Evolutionary conservation across 2,329 filamentous ascomycete genomes (phyloP), one percentile per base, ranked within the genome.

Genomic region (Mollisiaceae sp.): DNA sequence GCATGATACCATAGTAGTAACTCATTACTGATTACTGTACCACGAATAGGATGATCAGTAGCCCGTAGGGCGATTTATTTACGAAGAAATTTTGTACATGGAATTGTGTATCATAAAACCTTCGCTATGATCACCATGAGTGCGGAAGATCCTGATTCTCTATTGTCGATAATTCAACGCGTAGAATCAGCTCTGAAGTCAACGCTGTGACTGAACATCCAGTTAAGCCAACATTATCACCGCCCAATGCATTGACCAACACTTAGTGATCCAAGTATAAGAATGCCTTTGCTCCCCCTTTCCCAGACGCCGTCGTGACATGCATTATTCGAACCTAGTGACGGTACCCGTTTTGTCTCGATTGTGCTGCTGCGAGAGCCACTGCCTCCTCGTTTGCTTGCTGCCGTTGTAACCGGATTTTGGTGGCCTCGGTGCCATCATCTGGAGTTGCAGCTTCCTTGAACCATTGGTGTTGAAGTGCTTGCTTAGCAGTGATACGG

Each of bases 391-490:
- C 67, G 36, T 65, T 67, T 8, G 66, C 71, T 47, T 65, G 61
- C 60, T 72, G 66, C 59, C 75, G 70, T 61, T 75, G 70, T 39
- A 74, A 18, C 47, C 86, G 82, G 66, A 90, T 89, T 76, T 88
- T 89, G 50, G 86, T 83, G 12, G 88, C 88, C 75, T 90, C 88
- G 8, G 87, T 90, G 43, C 88, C 88, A 72, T 91, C 88, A 70
- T 91, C 88, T 38, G 86, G 85, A 38, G 83, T 81, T 1, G 86
- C 83, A 60, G 82, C 79, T 73, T 90, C 88, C 72, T 85, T 86
- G 77, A 91, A 90, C 88, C 88, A 91, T 2, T 86, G 85, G 68
- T 91, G 88, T 62, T 88, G 83, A 52, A 91, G 78, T 1, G 88
- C 88, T 72, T 89, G 80, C 69, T 89, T 87, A 24, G 88, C 88